These are phyloP conservation scores for Tillandsia leiboldiana DNA, from an alignment of 176 grass and related monocot species.

Conservation along the genomic window DNA sequence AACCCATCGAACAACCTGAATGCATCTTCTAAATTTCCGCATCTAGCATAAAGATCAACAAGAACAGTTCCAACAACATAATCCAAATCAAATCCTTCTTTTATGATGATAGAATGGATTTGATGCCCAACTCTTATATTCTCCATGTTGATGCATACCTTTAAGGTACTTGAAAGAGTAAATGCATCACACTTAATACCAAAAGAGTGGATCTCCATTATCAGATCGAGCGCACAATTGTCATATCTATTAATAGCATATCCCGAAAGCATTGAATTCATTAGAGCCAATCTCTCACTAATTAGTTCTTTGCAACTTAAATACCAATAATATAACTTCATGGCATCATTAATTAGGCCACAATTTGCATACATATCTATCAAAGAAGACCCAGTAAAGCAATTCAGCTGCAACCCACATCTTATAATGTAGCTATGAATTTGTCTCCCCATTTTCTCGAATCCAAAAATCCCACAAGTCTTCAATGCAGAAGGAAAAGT, in stretches of 20 bases:
- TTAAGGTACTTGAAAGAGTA: constrained; percentile 26
- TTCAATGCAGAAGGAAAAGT: constrained; percentile 32
- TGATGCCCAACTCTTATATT: constrained; percentile 21
- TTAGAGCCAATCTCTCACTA: constrained; percentile 13
- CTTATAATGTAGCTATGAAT: constrained; percentile 28
- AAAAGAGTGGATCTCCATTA: constrained; percentile 10
- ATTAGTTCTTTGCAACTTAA: constrained; percentile 1
- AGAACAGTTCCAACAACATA: constrained; percentile 26
- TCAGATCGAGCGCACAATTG: constrained; percentile 10
- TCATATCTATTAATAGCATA: constrained; percentile 18
- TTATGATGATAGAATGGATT: constrained; percentile 11
- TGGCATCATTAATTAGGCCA: constrained; percentile 17
- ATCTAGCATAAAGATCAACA: constrained; percentile 27
- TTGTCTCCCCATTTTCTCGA: constrained; percentile 19
- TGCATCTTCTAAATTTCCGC: constrained; percentile 25
- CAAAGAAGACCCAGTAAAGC: constrained; percentile 20
- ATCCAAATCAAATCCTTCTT: constrained; percentile 11
- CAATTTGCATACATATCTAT: constrained; percentile 39
- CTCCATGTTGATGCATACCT: constrained; percentile 17
- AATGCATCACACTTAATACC: constrained; percentile 21
- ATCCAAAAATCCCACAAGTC: constrained; percentile 11
- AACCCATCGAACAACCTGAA: constrained; percentile 17
- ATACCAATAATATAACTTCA: constrained; percentile 10
- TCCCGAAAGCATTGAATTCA: constrained; percentile 35
- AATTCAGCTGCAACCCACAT: constrained; percentile 17